These are phyloP conservation scores for Triticum aestivum DNA, from an alignment of 176 grass and related monocot genomes.

Conservation along the genomic window IWGSC_CS_RefSeq_v2.1 NC_057794.1:577090593-577091092, in stretches of 20 bases:
- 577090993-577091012: constrained; percentile 28
- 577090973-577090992: background rate
- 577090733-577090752: constrained; percentile 31
- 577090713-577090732: constrained; percentile 3
- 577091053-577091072: background rate
- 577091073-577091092: background rate
- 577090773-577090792: background rate
- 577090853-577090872: background rate
- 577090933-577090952: background rate
- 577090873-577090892: constrained; percentile 24
- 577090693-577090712: too few species aligned
- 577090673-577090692: too few species aligned
- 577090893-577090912: constrained; percentile 32
- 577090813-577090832: constrained; percentile 50
- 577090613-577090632: background rate
- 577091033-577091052: constrained; percentile 23
- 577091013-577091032: constrained; percentile 45
- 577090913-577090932: constrained; percentile 44
- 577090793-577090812: constrained; percentile 32
- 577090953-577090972: constrained; percentile 20
- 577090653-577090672: background rate
- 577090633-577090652: background rate
- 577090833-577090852: constrained; percentile 28
- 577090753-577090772: background rate
- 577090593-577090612: background rate